Evolutionary conservation across 23 red algal genomes (phyloP), one percentile per base, ranked within the genome.

Genomic region (Rhodosorus marinus): DNA sequence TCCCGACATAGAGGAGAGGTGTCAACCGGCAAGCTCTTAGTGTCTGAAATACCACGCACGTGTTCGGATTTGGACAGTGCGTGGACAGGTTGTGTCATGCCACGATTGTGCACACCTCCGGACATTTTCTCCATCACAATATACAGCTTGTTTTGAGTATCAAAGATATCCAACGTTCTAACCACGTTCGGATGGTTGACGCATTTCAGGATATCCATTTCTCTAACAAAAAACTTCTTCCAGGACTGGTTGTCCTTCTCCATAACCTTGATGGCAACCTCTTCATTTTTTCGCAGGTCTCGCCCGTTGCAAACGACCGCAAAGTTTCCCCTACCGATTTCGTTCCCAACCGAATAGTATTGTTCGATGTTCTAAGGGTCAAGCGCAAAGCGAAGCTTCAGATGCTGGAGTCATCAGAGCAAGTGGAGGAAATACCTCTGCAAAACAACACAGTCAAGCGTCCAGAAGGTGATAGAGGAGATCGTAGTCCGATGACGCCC

Each of bases 101-200:
- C n/a, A n/a, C n/a, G n/a, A n/a, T n/a, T n/a, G n/a, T n/a, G n/a
- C 38, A 43, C 17, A 11, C 68, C 68, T n/a, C 68, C 68, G 15
- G 60, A 29, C 68, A 74, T 74, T 24, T 36, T 46, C 26, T 74
- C 68, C 68, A 74, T 50, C 1, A 74, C 54, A 19, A 74, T 60
- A 32, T 74, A 60, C 30, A 74, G 38, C 17, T 43, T 26, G 20
- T 60, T 51, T 26, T 33, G 55, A 7, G 49, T 40, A 24, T 74
- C 68, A 31, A 51, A 74, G n/a, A 74, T 74, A 24, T 74, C 68
- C 38, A 55, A 47, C 23, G 68, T 74, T 29, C 27, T 26, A 7
- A 74, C 68, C 4, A 45, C 24, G 29, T 74, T 74, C 4, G 68
- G 68, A 34, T 74, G 68, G 24, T 74, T 33, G 26, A 74, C 41